Evolutionary conservation across 2,329 filamentous ascomycete genomes (phyloP), one percentile per base, ranked within the genome.

Genomic region (Endocalyx cinctus): DNA sequence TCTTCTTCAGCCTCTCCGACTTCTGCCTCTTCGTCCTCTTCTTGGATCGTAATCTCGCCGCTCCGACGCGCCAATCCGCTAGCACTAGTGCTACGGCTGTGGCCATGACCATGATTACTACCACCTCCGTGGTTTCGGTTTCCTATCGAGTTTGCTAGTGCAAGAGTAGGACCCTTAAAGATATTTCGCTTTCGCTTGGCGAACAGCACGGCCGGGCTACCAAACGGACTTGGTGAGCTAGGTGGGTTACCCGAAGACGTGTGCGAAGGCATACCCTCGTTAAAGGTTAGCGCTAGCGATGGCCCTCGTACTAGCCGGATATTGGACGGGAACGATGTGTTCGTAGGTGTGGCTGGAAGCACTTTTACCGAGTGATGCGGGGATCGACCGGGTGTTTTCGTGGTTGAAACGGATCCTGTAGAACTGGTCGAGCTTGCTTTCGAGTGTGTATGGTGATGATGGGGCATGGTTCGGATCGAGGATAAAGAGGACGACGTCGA

Each of bases 401-500:
- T 70, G 4, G 78, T 77, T 0, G 82, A 81, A 4, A 83, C 79
- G 1, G 83, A 82, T 15, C 79, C 82, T 39, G 82, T 84, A 5
- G 84, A 95, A 27, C 88, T 95, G 1, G 88, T 92, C 0, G 88
- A 96, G 0, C 87, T 94, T 0, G 92, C 88, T 61, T 97, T 97
- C 15, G 88, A 95, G 58, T 96, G 90, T 2, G 83, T 82, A 55
- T 92, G 85, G 33, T 83, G 80, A 45, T 87, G 83, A 46, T 89
- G 86, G 51, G 53, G 88, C 54, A 97, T 87, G 27, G 85, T 94
- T 38, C 92, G 82, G 37, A 98, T 82, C 0, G 88, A 95, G 1
- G 88, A 96, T 12, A 98, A 81, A 0, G 89, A 97, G 0, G 88
- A 95, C 0, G 88, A 96, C 0, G 92, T 98, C 1, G 90, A 97